Evolutionary conservation across 768 basidiomycete genomes (phyloP), one percentile per base, ranked within the genome.

Genomic region (Auriscalpium microsporum): DNA sequence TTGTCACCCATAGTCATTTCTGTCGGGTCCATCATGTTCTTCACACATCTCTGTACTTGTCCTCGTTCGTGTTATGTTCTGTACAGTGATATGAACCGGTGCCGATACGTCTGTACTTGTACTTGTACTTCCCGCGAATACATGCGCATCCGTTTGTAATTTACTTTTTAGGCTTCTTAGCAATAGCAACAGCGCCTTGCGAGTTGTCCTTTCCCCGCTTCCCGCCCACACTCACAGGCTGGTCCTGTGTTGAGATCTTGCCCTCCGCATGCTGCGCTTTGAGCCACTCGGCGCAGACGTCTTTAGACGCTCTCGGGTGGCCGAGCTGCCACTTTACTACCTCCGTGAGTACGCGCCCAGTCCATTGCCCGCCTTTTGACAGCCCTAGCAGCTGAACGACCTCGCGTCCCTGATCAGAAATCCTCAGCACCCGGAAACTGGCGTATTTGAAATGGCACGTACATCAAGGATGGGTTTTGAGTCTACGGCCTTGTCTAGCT

Each of bases 321-420:
- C 81, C 84, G 8, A 98, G 75, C 63, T 94, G 92, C 94, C 94
- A 98, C 57, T 84, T 80, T 17, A 91, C 64, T 23, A 97, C 76
- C 48, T 75, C 78, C n/a, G 76, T 71, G 17, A 91, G 73, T 7
- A 84, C 76, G 33, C 76, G 70, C 35, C 80, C 79, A 6, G 84
- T 82, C 82, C 91, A 85, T 2, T 82, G 78, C 2, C 93, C 93
- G 1, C 84, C 78, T 58, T 76, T 81, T 3, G 69, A 65, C 16
- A 74, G 74, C 2, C 71, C 77, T 6, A 94, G 72, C 9, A 80
- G 66, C 19, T 68, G 57, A 2, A 78, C 70, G 36, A 93, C 74
- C 54, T 87, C 82, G 33, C 75, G 79, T 1, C 94, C 94, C 94
- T 96, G 61, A 28, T 28, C 28, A 7, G 28, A 28, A 28, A 28